Percentiles rank a stretch among this genome's conserved stretches.
Conservation (phyloP, 140 eudicot genomes). For the Cichorium intybus region DNA sequence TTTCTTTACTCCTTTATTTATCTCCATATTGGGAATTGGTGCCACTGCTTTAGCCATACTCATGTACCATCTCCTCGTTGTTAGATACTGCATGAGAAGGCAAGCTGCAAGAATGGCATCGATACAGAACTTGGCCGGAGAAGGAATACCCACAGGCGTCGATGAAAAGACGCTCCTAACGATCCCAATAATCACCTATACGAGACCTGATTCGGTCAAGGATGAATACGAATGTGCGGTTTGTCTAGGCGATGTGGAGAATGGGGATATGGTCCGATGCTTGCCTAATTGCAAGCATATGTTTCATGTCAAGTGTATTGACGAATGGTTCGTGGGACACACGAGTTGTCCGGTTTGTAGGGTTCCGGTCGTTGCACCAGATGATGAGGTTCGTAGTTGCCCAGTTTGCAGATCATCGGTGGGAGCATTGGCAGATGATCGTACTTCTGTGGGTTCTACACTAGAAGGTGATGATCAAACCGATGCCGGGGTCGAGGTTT, state of each 20-base stretch:
- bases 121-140: constrained; percentile 16
- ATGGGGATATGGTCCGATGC: constrained; percentile 29
- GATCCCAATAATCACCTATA: constrained; percentile 20
- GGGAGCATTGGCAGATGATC: constrained; percentile 2
- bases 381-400: constrained; percentile 24
- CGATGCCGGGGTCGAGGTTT: not conserved
- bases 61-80: constrained; percentile 33
- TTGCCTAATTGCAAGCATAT: constrained; percentile 38
- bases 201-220: not conserved
- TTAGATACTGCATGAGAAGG: constrained; percentile 27
- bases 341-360: constrained; percentile 41
- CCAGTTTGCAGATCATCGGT: constrained; percentile 15
- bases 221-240: constrained; percentile 33
- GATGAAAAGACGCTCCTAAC: constrained; percentile 33
- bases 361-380: constrained; percentile 26
- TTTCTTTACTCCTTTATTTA: constrained; percentile 32
- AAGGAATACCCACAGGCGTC: constrained; percentile 21
- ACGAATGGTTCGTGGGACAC: constrained; percentile 35
- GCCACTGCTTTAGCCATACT: constrained; percentile 28
- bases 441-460: not conserved
- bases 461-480: not conserved
- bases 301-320: constrained; percentile 42
- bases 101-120: constrained; percentile 28
- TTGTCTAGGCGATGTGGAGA: constrained; percentile 33
- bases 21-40: constrained; percentile 36